Evolutionary conservation across 2,329 filamentous ascomycete species (phyloP).

Genomic region (Colletotrichum tamarilloi): DNA sequence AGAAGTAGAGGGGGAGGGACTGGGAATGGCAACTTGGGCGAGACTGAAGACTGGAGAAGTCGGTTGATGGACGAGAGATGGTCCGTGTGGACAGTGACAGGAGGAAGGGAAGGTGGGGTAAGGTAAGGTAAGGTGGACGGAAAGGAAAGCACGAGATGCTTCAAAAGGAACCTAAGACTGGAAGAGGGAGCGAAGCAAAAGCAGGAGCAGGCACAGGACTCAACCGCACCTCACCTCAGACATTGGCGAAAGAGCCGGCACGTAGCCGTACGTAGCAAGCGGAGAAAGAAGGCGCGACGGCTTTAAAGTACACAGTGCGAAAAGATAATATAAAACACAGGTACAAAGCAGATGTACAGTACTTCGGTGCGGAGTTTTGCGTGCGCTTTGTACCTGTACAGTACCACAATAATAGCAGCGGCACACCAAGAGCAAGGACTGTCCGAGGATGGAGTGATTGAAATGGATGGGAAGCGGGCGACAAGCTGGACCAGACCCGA

Average conservation of each 20-base stretch:
- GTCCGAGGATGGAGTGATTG: neutral
- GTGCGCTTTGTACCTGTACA: slow-evolving; percentile 50
- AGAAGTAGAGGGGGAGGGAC: neutral
- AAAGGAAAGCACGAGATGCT: too few relatives aligned
- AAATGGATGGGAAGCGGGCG: neutral
- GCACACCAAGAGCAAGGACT: slow-evolving; percentile 13
- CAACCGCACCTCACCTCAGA: neutral
- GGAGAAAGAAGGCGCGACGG: neutral
- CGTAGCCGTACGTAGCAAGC: slow-evolving; percentile 3
- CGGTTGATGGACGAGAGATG: neutral
- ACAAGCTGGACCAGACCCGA: neutral
- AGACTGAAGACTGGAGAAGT: too few relatives aligned
- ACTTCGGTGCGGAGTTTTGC: slow-evolving; percentile 46
- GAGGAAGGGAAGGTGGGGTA: neutral
- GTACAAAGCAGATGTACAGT: slow-evolving; percentile 51
- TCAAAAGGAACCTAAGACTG: too few relatives aligned
- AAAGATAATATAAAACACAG: slow-evolving; percentile 15
- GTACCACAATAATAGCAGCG: slow-evolving; percentile 45
- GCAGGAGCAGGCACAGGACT: neutral
- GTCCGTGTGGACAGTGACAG: slow-evolving; percentile 6
- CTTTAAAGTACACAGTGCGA: slow-evolving; percentile 50
- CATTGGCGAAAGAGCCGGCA: slow-evolving; percentile 23
- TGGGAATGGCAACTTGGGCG: neutral
- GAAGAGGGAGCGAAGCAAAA: too few relatives aligned
- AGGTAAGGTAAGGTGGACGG: too few relatives aligned